phyloP scores from a whole-genome alignment of 176 grass and related monocot species.

The Oryza australiensis region DNA sequence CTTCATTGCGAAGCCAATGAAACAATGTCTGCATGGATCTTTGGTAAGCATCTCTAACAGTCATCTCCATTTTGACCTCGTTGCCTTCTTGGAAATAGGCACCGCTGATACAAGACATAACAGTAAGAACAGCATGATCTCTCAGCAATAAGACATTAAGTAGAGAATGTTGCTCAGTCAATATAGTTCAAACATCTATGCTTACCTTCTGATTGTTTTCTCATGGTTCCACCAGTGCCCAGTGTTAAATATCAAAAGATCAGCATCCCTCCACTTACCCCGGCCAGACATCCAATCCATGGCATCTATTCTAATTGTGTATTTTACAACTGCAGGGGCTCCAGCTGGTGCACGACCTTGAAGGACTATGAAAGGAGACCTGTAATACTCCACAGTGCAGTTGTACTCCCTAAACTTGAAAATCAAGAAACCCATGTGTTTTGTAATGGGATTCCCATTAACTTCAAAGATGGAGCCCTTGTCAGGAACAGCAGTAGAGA shows the following conservation, averaged over 20 bases:
- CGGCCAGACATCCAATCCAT: constrained; percentile 73
- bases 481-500: constrained; percentile 54
- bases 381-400: constrained; percentile 86
- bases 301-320: constrained; percentile 57
- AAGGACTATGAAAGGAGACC: constrained; percentile 80
- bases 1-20: constrained; percentile 74
- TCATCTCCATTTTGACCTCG: constrained; percentile 88
- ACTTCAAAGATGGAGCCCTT: constrained; percentile 76
- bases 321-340: constrained; percentile 48
- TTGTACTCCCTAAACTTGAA: constrained; percentile 88
- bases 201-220: constrained; percentile 85
- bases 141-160: neutral
- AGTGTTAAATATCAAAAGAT: constrained; percentile 85
- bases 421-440: constrained; percentile 84
- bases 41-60: constrained; percentile 58
- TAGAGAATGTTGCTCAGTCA: neutral
- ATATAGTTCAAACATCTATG: neutral
- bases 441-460: constrained; percentile 86
- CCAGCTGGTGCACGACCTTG: constrained; percentile 58
- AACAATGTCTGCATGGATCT: constrained; percentile 72
- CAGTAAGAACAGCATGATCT: constrained; percentile 5
- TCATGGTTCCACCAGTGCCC: constrained; percentile 96
- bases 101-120: constrained; percentile 52
- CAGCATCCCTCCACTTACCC: constrained; percentile 66
- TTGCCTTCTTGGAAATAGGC: constrained; percentile 82